Conservation (phyloP, 805 yeast species). For the Ogataea nakhonphanomensis region DNA sequence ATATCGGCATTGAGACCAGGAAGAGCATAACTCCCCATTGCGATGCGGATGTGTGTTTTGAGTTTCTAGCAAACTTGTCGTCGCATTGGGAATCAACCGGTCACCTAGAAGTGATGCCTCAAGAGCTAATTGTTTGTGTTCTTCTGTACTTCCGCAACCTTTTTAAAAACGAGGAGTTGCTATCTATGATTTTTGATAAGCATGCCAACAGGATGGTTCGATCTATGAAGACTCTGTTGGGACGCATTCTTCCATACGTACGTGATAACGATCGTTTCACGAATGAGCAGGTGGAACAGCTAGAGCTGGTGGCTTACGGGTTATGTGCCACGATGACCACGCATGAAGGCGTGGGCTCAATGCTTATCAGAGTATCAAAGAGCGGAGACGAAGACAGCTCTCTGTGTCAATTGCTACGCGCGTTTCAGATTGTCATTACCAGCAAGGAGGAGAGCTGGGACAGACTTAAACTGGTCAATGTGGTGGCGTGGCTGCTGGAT, state of each 20-base stretch:
- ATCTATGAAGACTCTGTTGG: constrained; percentile 4
- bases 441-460: constrained; percentile 40
- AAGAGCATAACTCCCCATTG: constrained; percentile 1
- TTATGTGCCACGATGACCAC: constrained; percentile 24
- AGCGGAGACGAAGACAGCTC: constrained; percentile 1
- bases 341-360: constrained; percentile 35
- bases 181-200: constrained; percentile 8
- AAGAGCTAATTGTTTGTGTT: constrained; percentile 10
- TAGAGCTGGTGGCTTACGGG: constrained; percentile 23
- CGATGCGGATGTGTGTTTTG: constrained; percentile 8
- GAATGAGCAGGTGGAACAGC: constrained; percentile 13
- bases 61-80: constrained; percentile 5
- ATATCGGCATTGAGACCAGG: constrained; percentile 5
- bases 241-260: background rate
- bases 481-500: constrained; percentile 41
- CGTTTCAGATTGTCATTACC: constrained; percentile 36
- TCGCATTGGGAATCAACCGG: constrained; percentile 1
- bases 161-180: constrained; percentile 10
- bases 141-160: constrained; percentile 14
- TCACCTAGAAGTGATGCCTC: background rate
- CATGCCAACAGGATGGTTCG: constrained; percentile 4
- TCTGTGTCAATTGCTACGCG: constrained; percentile 22
- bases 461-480: constrained; percentile 34
- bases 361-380: constrained; percentile 12
- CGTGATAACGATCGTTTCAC: constrained; percentile 12